Base-by-base conservation (phyloP, 768 basidiomycete species). In the Suillus americanus region DNA sequence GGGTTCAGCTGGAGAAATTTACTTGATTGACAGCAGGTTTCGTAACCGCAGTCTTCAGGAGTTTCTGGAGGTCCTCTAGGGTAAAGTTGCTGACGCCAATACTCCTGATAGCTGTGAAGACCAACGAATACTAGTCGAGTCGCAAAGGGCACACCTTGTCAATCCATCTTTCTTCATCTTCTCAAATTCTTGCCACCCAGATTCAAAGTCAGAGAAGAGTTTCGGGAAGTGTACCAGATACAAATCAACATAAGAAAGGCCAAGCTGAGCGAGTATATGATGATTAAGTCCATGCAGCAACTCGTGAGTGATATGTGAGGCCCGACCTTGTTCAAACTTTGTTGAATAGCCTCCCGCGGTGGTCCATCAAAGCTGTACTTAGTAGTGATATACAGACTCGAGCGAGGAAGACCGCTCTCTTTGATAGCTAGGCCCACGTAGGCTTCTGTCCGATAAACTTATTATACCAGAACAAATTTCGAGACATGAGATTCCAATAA, bases 11-110 rank as follows among this genome's bases (percentile, higher is more conserved):
- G 13, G 12, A 14, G 38, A 40, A 40, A 40, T 5, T 40, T 40
- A 87, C 89, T 78, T 92, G 90, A 71, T 93, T 91, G 46, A 89
- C 89, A 1, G 85, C 87, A 3, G 90, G 91, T 41, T 81, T 85
- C 67, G 87, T 75, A 38, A 75, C 78, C 2, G 87, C 86, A 1
- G 75, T 72, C 68, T 82, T 83, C 62, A 86, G 56, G 2, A 92
- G 66, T 4, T 73, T 73, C 69, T 89, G 78, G 16, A 92, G 79
- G 54, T 87, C 74, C 1, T 79, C 72, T 35, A 89, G 64, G 5
- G 71, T 72, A 72, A 88, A 91, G 74, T 92, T 92, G 77, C 86
- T 88, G 64, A 92, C 88, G 18, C 89, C 90, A 61, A 90, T 89
- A 72, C 85, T 89, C 82, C 88, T 90, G 63, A 25, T 59, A 56